These are phyloP conservation scores for Colletotrichum godetiae DNA, from an alignment of 2,329 filamentous ascomycete genomes.

Conservation along the genomic window DNA sequence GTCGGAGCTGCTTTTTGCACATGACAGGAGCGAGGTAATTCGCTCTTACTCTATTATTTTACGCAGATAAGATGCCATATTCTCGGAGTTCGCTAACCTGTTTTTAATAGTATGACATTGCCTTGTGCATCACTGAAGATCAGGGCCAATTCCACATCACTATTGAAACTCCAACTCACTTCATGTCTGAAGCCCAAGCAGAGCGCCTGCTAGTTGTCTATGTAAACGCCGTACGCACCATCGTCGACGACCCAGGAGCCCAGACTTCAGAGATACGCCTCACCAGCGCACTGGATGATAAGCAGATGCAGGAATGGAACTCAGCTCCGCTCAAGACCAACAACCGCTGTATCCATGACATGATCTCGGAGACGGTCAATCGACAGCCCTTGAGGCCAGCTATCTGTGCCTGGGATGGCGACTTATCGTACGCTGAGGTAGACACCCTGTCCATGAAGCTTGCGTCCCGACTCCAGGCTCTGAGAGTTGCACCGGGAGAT, in stretches of 20 bases:
- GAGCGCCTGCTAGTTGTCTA: neutral
- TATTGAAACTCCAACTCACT: constrained; percentile 5
- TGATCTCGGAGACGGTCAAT: constrained; percentile 3
- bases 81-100: neutral
- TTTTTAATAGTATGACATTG: constrained; percentile 7
- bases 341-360: constrained; percentile 17
- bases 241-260: neutral
- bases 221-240: neutral
- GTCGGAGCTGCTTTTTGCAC: neutral
- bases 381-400: constrained; percentile 7
- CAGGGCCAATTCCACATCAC: neutral
- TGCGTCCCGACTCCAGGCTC: constrained; percentile 28
- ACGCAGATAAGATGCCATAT: too few relatives aligned
- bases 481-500: constrained; percentile 36
- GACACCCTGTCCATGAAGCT: constrained; percentile 35
- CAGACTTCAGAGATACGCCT: neutral
- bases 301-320: constrained; percentile 15
- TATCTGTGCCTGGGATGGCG: constrained; percentile 40
- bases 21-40: constrained; percentile 24
- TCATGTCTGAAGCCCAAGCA: constrained; percentile 15
- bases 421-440: constrained; percentile 37
- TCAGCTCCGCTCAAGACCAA: constrained; percentile 6
- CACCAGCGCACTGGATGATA: neutral
- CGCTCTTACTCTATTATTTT: neutral
- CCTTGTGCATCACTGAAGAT: constrained; percentile 15